Evolutionary conservation across 2,329 filamentous ascomycete species (phyloP).

Genomic region (Sporothrix sp.): DNA sequence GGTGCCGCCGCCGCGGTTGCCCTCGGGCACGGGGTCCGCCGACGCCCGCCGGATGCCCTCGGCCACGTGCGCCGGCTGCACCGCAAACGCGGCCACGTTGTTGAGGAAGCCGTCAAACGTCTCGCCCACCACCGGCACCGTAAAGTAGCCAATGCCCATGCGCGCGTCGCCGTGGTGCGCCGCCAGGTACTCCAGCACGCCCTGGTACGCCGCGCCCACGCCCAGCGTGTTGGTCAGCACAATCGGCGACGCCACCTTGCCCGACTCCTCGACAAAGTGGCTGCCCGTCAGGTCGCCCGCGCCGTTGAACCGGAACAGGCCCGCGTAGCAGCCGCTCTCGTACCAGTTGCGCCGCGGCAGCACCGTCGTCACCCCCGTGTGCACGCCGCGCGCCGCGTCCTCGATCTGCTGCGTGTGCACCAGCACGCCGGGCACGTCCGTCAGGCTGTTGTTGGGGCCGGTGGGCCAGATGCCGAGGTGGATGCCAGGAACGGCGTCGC

Average conservation of each 20-base stretch:
- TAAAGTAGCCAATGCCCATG: conserved; percentile 36
- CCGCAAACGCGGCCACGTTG: conserved; percentile 44
- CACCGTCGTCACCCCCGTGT: conserved; percentile 40
- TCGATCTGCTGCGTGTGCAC: conserved; percentile 37
- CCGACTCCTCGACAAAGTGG: conserved; percentile 54
- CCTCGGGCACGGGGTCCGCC: conserved; percentile 46
- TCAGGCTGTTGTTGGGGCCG: conserved; percentile 40
- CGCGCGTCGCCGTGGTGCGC: conserved; percentile 29
- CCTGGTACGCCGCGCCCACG: conserved; percentile 49
- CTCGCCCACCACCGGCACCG: conserved; percentile 50
- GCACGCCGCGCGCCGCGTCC: conserved; percentile 9
- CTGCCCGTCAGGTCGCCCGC: conserved; percentile 52
- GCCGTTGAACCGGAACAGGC: conserved; percentile 54
- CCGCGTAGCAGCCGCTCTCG: conserved; percentile 32
- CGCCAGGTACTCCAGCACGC: conserved; percentile 47
- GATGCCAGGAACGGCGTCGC: conserved; percentile 35
- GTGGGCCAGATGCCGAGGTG: conserved; percentile 34
- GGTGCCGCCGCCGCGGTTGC: conserved; percentile 56
- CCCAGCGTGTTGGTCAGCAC: conserved; percentile 49
- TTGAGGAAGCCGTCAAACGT: conserved; percentile 55
- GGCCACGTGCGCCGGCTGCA: conserved; percentile 45
- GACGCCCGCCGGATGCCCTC: conserved; percentile 42
- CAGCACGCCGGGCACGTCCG: conserved; percentile 40
- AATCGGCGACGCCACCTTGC: conserved; percentile 48
- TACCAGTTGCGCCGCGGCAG: conserved; percentile 37